Percentiles rank a stretch among this genome's conserved stretches.
These are phyloP conservation scores for Brettanomyces anomalus DNA, from an alignment of 805 yeast species.

Conservation along the genomic window DNA sequence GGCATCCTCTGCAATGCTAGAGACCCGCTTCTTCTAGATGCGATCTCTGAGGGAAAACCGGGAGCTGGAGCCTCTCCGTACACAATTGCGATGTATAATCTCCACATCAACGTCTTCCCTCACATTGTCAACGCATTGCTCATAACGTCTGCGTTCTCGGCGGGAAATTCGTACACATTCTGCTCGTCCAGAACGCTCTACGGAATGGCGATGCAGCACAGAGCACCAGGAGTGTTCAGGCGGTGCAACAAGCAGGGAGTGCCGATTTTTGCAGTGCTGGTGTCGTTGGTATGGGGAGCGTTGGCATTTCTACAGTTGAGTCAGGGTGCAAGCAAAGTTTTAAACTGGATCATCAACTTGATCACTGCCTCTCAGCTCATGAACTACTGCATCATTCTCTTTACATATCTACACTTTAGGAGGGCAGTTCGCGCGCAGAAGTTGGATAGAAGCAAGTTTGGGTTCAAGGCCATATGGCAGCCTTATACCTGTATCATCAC, in stretches of 20 bases:
- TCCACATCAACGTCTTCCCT: conserved; percentile 59
- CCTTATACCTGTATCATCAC: conserved; percentile 19
- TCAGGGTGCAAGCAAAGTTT: conserved; percentile 51
- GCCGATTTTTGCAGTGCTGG: conserved; percentile 54
- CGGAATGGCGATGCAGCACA: conserved; percentile 61
- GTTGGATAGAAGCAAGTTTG: conserved; percentile 33
- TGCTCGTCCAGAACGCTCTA: conserved; percentile 60
- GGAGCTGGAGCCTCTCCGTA: conserved; percentile 60
- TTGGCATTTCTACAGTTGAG: conserved; percentile 60
- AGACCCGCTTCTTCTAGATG: conserved; percentile 28
- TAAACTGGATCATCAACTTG: conserved; percentile 64
- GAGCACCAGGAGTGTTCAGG: conserved; percentile 61
- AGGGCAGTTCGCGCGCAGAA: conserved; percentile 49
- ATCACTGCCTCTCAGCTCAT: conserved; percentile 62
- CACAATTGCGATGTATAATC: conserved; percentile 66
- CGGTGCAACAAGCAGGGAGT: conserved; percentile 62
- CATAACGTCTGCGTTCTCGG: conserved; percentile 66
- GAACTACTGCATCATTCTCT: conserved; percentile 48
- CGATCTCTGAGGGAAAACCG: conserved; percentile 27
- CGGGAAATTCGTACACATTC: conserved; percentile 73
- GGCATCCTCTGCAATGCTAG: conserved; percentile 35
- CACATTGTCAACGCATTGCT: conserved; percentile 68
- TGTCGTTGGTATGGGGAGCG: conserved; percentile 53
- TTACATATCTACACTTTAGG: conserved; percentile 54
- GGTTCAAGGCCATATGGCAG: conserved; percentile 39